Percentiles rank a stretch among this genome's conserved stretches.
These are phyloP conservation scores for Xerocomus amazonicus DNA, from an alignment of 1,284 basidiomycete genomes.

Conservation along the genomic window DNA sequence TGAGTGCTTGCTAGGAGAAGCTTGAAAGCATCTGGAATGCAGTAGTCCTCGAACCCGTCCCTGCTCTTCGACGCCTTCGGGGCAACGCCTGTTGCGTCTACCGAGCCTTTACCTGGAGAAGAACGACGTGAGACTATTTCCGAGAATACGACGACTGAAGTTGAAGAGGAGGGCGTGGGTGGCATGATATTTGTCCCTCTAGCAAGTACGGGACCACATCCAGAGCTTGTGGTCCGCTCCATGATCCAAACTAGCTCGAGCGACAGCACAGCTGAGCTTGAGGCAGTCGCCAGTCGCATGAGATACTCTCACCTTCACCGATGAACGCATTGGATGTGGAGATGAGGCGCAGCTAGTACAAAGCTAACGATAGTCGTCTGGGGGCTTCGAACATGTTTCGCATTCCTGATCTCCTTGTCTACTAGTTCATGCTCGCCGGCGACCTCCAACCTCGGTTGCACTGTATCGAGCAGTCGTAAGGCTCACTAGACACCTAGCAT, in stretches of 20 bases:
- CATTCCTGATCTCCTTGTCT: no score
- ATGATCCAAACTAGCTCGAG: background rate
- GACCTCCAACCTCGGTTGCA: no score
- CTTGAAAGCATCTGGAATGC: conserved; percentile 15
- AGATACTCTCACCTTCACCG: conserved; percentile 36
- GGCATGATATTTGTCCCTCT: conserved; percentile 20
- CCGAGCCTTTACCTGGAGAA: conserved; percentile 22
- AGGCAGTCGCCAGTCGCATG: no score
- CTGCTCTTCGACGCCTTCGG: background rate
- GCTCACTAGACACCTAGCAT: no score
- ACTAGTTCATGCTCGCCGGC: no score
- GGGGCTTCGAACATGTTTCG: no score
- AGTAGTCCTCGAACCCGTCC: background rate
- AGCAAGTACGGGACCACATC: conserved; percentile 14
- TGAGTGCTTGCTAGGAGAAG: conserved; percentile 37
- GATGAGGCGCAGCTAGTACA: conserved; percentile 41
- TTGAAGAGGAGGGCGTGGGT: conserved; percentile 7
- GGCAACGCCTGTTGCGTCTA: conserved; percentile 1
- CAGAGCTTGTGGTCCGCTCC: background rate
- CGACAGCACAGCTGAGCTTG: background rate
- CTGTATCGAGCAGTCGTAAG: no score
- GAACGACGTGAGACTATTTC: conserved; percentile 26
- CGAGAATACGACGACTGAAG: conserved; percentile 22
- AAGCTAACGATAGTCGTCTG: no score
- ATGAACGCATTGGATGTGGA: conserved; percentile 43